A percentile compares a stretch with the other conserved stretches of the same genome.
These are phyloP conservation scores for Cynara cardunculus DNA, from an alignment of 129 eudicot genomes.

Conservation along the genomic window DNA sequence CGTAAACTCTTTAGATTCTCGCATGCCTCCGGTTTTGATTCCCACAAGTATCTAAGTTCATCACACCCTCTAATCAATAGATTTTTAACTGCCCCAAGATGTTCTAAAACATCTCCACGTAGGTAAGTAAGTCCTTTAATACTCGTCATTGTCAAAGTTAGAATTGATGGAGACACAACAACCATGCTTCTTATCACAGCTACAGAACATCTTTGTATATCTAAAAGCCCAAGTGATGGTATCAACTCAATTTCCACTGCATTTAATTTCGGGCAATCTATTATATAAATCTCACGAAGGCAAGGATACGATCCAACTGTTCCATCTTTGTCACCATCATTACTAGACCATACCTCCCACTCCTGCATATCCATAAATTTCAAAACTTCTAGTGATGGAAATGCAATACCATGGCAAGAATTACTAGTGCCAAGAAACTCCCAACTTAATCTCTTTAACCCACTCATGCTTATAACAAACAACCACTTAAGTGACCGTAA, in stretches of 20 bases:
- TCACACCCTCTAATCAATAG: not conserved
- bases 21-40: too few species aligned
- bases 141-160: not conserved
- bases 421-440: too few species aligned
- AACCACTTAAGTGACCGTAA: too few species aligned
- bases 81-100: not conserved
- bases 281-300: not conserved
- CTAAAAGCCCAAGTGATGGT: not conserved
- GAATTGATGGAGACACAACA: not conserved
- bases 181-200: not conserved
- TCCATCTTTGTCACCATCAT: too few species aligned
- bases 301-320: too few species aligned
- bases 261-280: not conserved
- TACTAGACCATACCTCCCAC: too few species aligned
- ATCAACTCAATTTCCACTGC: not conserved
- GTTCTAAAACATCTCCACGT: not conserved
- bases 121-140: not conserved
- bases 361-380: too few species aligned
- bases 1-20: not conserved
- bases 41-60: not conserved
- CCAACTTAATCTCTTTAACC: too few species aligned
- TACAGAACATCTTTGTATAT: not conserved
- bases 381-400: too few species aligned
- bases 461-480: too few species aligned
- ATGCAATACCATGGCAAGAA: too few species aligned